Evolutionary conservation across 768 basidiomycete genomes (phyloP), one percentile per base, ranked within the genome.

Genomic region (Piloderma croceum): DNA sequence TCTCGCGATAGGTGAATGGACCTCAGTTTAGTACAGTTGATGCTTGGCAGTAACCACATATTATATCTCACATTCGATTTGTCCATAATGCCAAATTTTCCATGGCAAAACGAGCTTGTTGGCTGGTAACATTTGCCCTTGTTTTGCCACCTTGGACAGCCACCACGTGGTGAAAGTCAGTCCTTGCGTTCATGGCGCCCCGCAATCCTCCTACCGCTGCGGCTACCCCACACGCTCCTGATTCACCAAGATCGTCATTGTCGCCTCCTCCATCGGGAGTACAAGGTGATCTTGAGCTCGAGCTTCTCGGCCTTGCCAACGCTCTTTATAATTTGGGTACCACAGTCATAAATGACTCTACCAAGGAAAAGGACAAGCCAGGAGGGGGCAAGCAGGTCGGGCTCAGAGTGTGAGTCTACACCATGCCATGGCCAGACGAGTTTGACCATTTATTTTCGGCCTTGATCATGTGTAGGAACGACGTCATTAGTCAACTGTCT

Each of bases 241-340:
- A 83, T 54, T 81, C 85, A 34, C 84, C 85, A 2, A 73, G 83
- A 34, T 69, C 83, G 29, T 83, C 83, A 0, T 77, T 85, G 56
- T 85, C 84, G 13, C 82, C 84, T 22, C 70, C 81, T 0, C 86
- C 86, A 6, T 52, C 68, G 2, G 84, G 86, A 1, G 23, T 63
- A 2, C 83, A 87, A 49, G 86, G 86, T 6, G 84, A 88, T 50
- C 57, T 88, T 13, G 86, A 89, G 54, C 62, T 82, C 15, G 86
- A 90, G 57, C 57, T 90, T 2, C 64, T 87, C 19, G 85, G 81
- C 0, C 77, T 90, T 12, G 84, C 83, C 11, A 83, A 83, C 39
- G 79, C 81, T 2, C 61, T 90, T 19, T 89, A 89, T 54, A 87
- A 88, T 49, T 67, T 90, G 6, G 86, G 85, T 18, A 86, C 85